Evolutionary conservation across 2,329 filamentous ascomycete genomes (phyloP).

Genomic region (Diaporthe ilicicola): DNA sequence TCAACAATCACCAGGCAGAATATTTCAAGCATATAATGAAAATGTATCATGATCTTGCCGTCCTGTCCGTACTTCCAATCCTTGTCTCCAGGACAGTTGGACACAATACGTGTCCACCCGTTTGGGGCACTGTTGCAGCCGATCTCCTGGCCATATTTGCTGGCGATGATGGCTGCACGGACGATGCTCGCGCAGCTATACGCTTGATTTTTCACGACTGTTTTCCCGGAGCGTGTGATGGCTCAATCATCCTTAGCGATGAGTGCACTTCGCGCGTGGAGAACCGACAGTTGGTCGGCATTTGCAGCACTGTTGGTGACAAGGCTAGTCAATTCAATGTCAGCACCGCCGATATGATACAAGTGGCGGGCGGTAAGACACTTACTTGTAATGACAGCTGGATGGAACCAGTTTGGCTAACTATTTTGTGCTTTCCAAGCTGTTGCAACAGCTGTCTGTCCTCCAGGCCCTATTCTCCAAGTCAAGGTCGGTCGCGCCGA

Average conservation of each 20-base stretch:
- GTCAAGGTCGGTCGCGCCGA: constrained; percentile 40
- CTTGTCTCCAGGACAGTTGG: neutral
- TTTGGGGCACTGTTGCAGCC: constrained; percentile 20
- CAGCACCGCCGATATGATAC: constrained; percentile 41
- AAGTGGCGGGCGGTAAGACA: constrained; percentile 42
- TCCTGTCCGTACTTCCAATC: neutral
- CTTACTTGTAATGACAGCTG: neutral
- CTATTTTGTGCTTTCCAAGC: constrained; percentile 28
- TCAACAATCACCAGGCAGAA: neutral
- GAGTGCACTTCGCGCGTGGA: constrained; percentile 40
- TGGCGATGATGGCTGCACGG: constrained; percentile 34
- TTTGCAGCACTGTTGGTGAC: constrained; percentile 38
- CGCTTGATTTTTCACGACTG: constrained; percentile 43
- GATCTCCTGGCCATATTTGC: constrained; percentile 1
- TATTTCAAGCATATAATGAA: no score
- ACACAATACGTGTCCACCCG: neutral
- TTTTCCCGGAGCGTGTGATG: constrained; percentile 41
- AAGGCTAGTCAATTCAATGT: constrained; percentile 38
- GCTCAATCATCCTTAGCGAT: constrained; percentile 40
- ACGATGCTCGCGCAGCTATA: constrained; percentile 40
- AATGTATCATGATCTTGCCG: neutral
- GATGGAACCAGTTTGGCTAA: neutral
- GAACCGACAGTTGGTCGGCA: constrained; percentile 38
- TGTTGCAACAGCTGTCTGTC: constrained; percentile 37
- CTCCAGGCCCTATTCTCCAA: constrained; percentile 36